Conservation (phyloP, 1,284 basidiomycete genomes). For the Pulveroboletus sp. region DNA sequence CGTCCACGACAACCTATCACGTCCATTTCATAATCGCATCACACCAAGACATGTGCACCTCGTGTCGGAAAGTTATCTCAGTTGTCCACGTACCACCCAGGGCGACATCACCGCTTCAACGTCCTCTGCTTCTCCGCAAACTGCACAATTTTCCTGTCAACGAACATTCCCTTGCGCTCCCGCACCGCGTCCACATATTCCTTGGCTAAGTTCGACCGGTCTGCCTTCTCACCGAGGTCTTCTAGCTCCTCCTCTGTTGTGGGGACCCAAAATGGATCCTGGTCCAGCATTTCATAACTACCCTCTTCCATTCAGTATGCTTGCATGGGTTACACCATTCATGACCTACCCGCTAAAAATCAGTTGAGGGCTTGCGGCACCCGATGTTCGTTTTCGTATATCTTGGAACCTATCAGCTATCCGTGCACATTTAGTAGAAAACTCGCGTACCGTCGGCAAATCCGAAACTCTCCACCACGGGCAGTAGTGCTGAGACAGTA, state of each 20-base stretch:
- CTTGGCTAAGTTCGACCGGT: constrained; percentile 92
- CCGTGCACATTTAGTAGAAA: neutral
- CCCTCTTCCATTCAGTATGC: constrained; percentile 19
- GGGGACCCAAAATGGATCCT: constrained; percentile 99
- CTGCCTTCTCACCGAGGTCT: constrained; percentile 95
- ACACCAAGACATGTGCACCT: neutral
- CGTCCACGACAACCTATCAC: constrained; percentile 10
- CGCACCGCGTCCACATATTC: constrained; percentile 92
- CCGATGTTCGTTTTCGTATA: constrained; percentile 94
- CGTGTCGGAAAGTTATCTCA: neutral
- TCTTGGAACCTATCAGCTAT: constrained; percentile 46
- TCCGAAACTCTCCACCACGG: constrained; percentile 96
- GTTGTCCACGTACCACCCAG: neutral
- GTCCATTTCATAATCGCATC: constrained; percentile 12
- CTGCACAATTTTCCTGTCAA: constrained; percentile 90
- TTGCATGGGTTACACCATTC: neutral
- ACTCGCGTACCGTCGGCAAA: constrained; percentile 83
- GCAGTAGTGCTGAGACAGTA: constrained; percentile 87
- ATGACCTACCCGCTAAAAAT: constrained; percentile 86
- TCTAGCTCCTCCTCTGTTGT: constrained; percentile 98
- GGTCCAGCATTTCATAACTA: constrained; percentile 86
- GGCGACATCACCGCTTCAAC: constrained; percentile 76
- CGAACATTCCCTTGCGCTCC: constrained; percentile 92
- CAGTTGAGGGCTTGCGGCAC: constrained; percentile 94
- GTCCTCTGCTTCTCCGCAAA: constrained; percentile 96